Base-by-base conservation (phyloP, 2,329 filamentous ascomycete species). In the Alternaria gansuensis region DNA sequence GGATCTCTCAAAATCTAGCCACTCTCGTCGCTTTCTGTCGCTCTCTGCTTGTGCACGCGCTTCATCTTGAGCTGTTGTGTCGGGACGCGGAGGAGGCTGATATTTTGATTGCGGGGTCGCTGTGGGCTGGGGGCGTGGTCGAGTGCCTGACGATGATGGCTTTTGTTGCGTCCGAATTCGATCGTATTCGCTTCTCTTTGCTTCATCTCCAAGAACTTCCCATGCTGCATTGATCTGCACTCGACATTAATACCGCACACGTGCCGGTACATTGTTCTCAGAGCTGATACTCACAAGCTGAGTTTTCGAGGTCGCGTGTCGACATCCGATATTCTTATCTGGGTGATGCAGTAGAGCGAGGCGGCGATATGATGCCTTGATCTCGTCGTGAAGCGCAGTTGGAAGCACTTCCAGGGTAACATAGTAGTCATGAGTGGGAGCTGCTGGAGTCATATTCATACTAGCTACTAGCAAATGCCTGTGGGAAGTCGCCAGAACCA, bases 151-250 rank as follows among this genome's bases (percentile, higher is more conserved):
- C 29, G 13, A 51, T 2, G 39, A 50, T 5, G 39, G 17, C 5
- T 23, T 44, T 23, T 8, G 37, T 14, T 41, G 36, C 29, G 11
- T 39, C 5, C 54, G 49, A 11, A 4, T 48, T 7, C 24, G 28
- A 31, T 59, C 56, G 21, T 59, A 59, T 21, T 43, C 36, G 14
- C n/a, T 23, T 29, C 50, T 43, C 29, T 24, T 54, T 0, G 14
- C 1, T 23, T 6, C n/a, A 31, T 59, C 56, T 11, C 43, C 23
- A 11, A 58, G 50, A 3, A 54, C 44, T 41, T 58, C 55, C 49
- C 55, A 58, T 9, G 55, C 55, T 28, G 28, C 55, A 29, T 58
- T 58, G 23, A 58, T 54, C 55, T 58, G 26, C 36, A 3, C 14
- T 8, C 13, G 0, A 23, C n/a, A 24, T 51, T 28, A 51, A n/a